Conservation (phyloP, 2,329 filamentous ascomycete genomes). For the Hysterium pulicare region DNA sequence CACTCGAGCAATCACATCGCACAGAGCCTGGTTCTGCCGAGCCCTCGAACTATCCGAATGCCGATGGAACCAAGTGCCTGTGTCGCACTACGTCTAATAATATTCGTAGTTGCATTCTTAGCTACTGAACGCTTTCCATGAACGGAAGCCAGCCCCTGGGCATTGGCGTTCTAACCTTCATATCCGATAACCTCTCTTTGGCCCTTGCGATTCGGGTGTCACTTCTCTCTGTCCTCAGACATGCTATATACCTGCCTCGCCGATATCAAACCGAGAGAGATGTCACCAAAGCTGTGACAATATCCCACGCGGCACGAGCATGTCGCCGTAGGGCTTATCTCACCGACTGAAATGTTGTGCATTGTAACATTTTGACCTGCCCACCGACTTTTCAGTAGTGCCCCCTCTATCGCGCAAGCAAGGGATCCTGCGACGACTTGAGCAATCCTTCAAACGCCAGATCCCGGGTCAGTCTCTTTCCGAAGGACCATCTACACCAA, state of each 20-base stretch:
- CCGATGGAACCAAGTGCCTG: neutral
- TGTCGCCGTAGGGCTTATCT: too few relatives aligned
- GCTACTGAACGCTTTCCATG: neutral
- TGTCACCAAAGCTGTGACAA: neutral
- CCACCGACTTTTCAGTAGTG: too few relatives aligned
- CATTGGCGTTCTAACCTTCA: neutral
- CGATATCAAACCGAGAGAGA: neutral
- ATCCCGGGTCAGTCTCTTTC: too few relatives aligned
- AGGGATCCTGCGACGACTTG: too few relatives aligned
- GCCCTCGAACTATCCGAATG: neutral
- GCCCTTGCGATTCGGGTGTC: neutral
- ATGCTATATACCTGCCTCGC: neutral
- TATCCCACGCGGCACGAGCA: neutral
- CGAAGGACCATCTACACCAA: too few relatives aligned
- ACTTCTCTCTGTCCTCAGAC: neutral
- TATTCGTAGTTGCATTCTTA: neutral
- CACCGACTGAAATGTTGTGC: too few relatives aligned
- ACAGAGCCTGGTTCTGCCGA: neutral
- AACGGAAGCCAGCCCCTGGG: neutral
- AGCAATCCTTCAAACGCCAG: too few relatives aligned
- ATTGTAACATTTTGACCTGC: too few relatives aligned
- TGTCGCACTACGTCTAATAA: slow-evolving; percentile 1
- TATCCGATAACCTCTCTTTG: neutral
- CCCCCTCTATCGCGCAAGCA: too few relatives aligned
- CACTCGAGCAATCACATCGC: neutral